Base-by-base conservation (phyloP, 1,284 basidiomycete genomes). In the Trichosporon ovoides region DNA sequence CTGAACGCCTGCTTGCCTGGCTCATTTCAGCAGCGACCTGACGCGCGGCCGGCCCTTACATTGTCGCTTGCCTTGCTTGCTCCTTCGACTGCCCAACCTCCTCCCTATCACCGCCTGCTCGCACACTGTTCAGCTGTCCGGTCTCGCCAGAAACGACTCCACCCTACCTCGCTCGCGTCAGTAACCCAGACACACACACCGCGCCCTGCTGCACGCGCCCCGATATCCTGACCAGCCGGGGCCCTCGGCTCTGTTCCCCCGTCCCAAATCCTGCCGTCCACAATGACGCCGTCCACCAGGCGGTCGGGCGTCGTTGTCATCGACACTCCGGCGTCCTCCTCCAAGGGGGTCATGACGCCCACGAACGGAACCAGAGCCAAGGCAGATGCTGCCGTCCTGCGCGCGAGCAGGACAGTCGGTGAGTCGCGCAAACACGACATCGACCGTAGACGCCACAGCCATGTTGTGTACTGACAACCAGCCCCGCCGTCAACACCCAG, bases 1-100 rank as follows among this genome's bases (percentile, higher is more conserved):
- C 43, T 48, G 43, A 48, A 48, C 43, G 43, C 51, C 51, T 36
- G 43, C 51, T 35, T 36, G 51, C 20, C n/a, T 16, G 7, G 35
- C 36, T 35, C 51, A 36, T 52, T 37, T 28, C 34, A 24, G 50
- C 14, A 34, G 20, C 22, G 31, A 18, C 35, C 51, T 36, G 22
- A 36, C 22, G 36, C 51, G 51, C 22, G 20, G n/a, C n/a, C n/a
- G n/a, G n/a, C 37, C 34, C 22, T 19, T n/a, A 19, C 13, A 20
- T 24, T 10, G 28, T 24, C 40, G 28, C 13, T 46, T 28, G 40
- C 28, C 40, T 12, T 28, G 40, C 40, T 13, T 37, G 50, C 50
- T 16, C 22, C 33, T 3, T 52, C 50, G 9, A 16, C 35, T 36
- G 22, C 51, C 22, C 34, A 38, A n/a, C 35, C 16, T 24, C 51